Conservation (phyloP, 2,329 filamentous ascomycete genomes). For the Bipolaris zeicola region DNA sequence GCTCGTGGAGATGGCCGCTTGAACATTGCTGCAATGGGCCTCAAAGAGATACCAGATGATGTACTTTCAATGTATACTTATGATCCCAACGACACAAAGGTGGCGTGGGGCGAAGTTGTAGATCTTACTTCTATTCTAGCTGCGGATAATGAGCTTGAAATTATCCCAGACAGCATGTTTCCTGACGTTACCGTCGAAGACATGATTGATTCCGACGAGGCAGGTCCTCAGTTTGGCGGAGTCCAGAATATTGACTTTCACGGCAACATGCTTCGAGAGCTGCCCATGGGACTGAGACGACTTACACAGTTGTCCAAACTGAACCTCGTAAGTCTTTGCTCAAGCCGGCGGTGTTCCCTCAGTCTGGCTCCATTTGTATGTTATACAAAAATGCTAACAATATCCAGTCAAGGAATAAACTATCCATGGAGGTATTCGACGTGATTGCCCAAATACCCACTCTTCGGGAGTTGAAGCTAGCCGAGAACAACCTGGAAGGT, state of each 20-base stretch:
- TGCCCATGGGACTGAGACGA: slow-evolving; percentile 77
- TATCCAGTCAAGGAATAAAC: slow-evolving; percentile 74
- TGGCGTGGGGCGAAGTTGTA: slow-evolving; percentile 88
- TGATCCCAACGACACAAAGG: slow-evolving; percentile 64
- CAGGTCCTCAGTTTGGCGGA: slow-evolving; percentile 78
- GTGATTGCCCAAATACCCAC: slow-evolving; percentile 73
- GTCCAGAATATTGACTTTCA: slow-evolving; percentile 84
- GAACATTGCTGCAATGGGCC: slow-evolving; percentile 83
- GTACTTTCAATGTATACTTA: slow-evolving; percentile 91
- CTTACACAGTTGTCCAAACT: slow-evolving; percentile 77
- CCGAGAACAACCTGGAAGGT: slow-evolving; percentile 47
- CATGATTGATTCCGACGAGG: slow-evolving; percentile 65
- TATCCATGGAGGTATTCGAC: slow-evolving; percentile 73
- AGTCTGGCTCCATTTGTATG: too few species aligned
- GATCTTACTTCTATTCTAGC: slow-evolving; percentile 84
- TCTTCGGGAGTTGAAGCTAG: slow-evolving; percentile 80
- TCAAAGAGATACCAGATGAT: slow-evolving; percentile 79
- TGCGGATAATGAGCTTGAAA: slow-evolving; percentile 85
- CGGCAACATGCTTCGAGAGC: slow-evolving; percentile 73
- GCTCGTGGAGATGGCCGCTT: slow-evolving; percentile 80
- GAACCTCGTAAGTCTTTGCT: slow-evolving; percentile 68
- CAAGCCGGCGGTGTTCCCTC: background rate
- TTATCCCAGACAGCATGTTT: slow-evolving; percentile 75
- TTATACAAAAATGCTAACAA: slow-evolving; percentile 14
- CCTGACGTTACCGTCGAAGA: slow-evolving; percentile 67